Conservation (phyloP, 164 flowering plant species). For the Nelumbo lutea region DNA sequence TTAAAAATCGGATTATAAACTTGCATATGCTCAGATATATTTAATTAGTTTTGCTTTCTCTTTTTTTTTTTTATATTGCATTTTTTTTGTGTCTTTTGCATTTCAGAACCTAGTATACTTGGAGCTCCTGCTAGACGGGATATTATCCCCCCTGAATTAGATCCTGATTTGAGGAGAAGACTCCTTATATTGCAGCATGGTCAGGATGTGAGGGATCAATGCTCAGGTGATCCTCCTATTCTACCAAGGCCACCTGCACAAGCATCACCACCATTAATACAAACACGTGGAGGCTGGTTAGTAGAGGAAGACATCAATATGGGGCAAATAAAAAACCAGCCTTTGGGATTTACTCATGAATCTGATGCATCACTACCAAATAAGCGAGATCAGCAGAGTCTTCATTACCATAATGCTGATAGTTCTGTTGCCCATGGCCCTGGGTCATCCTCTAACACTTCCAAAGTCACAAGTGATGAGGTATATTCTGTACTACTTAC, state of each 20-base stretch:
- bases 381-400: slow-evolving; percentile 29
- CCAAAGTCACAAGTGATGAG: slow-evolving; percentile 54
- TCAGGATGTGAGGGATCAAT: slow-evolving; percentile 36
- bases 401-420: slow-evolving; percentile 22
- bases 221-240: slow-evolving; percentile 47
- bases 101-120: slow-evolving; percentile 60
- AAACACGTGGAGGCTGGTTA: slow-evolving; percentile 51
- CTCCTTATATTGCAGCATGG: slow-evolving; percentile 34
- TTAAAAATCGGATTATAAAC: not conserved
- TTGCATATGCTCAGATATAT: not conserved
- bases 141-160: slow-evolving; percentile 31
- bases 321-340: slow-evolving; percentile 26
- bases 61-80: slow-evolving; percentile 5
- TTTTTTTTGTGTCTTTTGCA: not conserved
- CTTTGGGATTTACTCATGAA: slow-evolving; percentile 30
- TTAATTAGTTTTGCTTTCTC: not conserved
- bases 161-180: slow-evolving; percentile 40
- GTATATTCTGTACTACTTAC: slow-evolving; percentile 25
- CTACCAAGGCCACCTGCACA: slow-evolving; percentile 38
- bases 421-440: slow-evolving; percentile 16
- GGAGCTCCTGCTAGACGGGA: slow-evolving; percentile 59
- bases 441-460: slow-evolving; percentile 11
- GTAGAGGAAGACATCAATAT: slow-evolving; percentile 48
- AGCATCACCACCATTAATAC: slow-evolving; percentile 20
- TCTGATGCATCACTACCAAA: slow-evolving; percentile 28